Evolutionary conservation across 2,329 filamentous ascomycete species (phyloP), one percentile per base, ranked within the genome.

Genomic region (Talaromyces sp.): DNA sequence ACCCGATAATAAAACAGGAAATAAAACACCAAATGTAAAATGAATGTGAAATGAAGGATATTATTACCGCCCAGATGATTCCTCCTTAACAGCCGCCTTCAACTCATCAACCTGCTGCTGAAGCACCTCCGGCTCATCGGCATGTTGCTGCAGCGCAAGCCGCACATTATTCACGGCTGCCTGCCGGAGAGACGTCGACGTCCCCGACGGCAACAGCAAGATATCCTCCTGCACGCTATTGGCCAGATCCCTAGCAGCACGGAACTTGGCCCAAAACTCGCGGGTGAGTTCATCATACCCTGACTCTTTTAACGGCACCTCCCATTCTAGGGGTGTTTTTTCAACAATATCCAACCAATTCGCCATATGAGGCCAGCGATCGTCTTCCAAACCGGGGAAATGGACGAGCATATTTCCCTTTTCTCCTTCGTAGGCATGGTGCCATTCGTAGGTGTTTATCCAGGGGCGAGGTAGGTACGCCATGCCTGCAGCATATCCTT

Each of bases 371-470:
- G 65, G 53, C 70, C 68, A 70, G 31, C 73, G 69, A n/a, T 69
- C 62, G 6, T 73, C 69, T 17, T 67, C 68, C 1, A 72, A 59
- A 8, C 74, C 74, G 0, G 74, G 71, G 43, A 75, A 74, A 64
- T 76, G 74, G 17, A 76, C 72, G 3, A 75, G 68, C 22, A 75
- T 61, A 61, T 75, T 69, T 1, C 74, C 74, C 22, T 59, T 65
- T n/a, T 67, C 60, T 15, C 71, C 70, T 64, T 71, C 71, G 65
- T 72, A 72, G n/a, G 69, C 70, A 36, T 70, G 70, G n/a, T 63
- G 58, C 69, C 70, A 71, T 43, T 72, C 70, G 51, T 74, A 74
- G 2, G 72, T 68, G 43, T 74, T 74, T 49, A 74, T 73, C 72
- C 72, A 73, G 27, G 69, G 67, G 15, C 69, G 67, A 56, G 71